Conservation (phyloP, 345 rosid species). For the Eucalyptus pumila region DNA sequence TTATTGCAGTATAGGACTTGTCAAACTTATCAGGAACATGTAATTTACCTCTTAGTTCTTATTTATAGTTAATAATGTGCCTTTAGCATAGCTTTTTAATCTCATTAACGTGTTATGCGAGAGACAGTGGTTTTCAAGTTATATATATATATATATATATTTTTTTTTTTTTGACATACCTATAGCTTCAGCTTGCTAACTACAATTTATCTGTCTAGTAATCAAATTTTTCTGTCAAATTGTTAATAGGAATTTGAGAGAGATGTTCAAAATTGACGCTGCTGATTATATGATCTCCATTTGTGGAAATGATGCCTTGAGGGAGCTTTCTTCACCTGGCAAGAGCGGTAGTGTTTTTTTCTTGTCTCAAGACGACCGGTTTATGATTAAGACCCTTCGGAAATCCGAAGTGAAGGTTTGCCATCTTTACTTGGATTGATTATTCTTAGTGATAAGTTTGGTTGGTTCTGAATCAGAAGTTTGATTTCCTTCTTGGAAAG, state of each 20-base stretch:
- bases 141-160: not conserved
- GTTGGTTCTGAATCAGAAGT: not conserved
- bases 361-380: constrained; percentile 92
- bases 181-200: not conserved
- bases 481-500: not conserved
- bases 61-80: not conserved
- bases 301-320: constrained; percentile 93
- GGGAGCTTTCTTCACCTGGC: constrained; percentile 98
- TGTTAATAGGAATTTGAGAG: constrained; percentile 76
- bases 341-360: constrained; percentile 96
- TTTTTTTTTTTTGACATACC: not conserved
- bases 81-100: not conserved
- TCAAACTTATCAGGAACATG: not conserved
- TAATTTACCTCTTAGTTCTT: not conserved
- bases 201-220: not conserved
- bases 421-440: not conserved
- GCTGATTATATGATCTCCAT: constrained; percentile 99
- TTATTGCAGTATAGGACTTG: not conserved
- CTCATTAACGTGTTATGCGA: not conserved
- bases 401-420: constrained; percentile 96
- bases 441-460: not conserved
- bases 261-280: constrained; percentile 98
- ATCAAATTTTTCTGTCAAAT: not conserved
- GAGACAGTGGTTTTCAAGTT: not conserved
- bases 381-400: constrained; percentile 97